Evolutionary conservation across 2,329 filamentous ascomycete species (phyloP).

Genomic region (Claviceps sp.): DNA sequence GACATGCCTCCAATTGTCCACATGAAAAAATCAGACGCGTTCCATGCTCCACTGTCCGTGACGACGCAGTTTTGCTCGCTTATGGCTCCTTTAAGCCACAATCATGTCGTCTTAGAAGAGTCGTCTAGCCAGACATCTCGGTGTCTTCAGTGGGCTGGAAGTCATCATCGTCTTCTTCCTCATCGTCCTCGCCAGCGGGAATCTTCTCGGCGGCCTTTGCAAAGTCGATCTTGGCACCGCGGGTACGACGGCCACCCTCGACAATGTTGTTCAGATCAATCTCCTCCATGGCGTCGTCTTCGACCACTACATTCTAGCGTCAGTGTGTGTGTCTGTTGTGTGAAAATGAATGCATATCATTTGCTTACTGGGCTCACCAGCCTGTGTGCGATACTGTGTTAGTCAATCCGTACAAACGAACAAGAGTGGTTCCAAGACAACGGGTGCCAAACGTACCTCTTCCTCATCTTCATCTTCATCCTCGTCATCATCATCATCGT

Average conservation of each 20-base stretch:
- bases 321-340: neutral
- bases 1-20: neutral
- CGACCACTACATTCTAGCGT: slow-evolving; percentile 16
- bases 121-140: slow-evolving; percentile 42
- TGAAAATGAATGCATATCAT: neutral
- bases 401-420: slow-evolving; percentile 6
- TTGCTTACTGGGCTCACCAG: slow-evolving; percentile 18
- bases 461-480: slow-evolving; percentile 34
- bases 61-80: neutral
- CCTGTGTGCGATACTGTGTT: slow-evolving; percentile 12
- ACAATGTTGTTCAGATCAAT: slow-evolving; percentile 89
- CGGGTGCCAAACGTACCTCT: slow-evolving; percentile 13
- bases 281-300: slow-evolving; percentile 77
- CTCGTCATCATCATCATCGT: slow-evolving; percentile 47
- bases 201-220: slow-evolving; percentile 76
- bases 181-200: slow-evolving; percentile 53
- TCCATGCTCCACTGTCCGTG: neutral
- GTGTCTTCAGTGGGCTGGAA: slow-evolving; percentile 55
- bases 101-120: neutral
- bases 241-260: slow-evolving; percentile 64
- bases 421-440: neutral
- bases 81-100: neutral
- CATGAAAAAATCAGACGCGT: neutral
- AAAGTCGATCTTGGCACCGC: slow-evolving; percentile 86
- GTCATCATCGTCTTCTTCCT: slow-evolving; percentile 66